Evolutionary conservation across 73 alveolate species (phyloP).

Genomic region (Paramecium primaurelia): DNA sequence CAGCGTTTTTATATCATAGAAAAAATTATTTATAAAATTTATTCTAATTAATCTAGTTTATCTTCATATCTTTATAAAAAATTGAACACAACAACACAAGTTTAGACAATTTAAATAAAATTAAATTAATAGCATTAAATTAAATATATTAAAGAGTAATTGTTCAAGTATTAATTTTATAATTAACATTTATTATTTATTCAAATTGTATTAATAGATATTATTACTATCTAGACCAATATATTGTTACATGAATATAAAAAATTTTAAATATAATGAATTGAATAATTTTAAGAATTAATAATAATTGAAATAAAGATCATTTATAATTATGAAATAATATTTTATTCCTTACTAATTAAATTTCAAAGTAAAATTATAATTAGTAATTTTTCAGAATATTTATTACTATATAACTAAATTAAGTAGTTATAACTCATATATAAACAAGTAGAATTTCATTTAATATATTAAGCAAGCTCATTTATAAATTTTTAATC

Average conservation of each 20-base stretch:
- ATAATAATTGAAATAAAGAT: background rate
- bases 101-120: background rate
- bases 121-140: background rate
- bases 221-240: too few relatives aligned
- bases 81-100: too few relatives aligned
- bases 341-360: background rate
- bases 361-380: background rate
- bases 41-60: background rate
- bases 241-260: too few relatives aligned
- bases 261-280: too few relatives aligned
- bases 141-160: too few relatives aligned
- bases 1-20: background rate
- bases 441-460: background rate
- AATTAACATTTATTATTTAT: too few relatives aligned
- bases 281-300: background rate
- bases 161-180: too few relatives aligned
- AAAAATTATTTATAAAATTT: background rate
- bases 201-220: too few relatives aligned
- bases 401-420: background rate
- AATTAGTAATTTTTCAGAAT: background rate
- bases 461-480: background rate
- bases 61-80: too few relatives aligned
- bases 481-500: background rate
- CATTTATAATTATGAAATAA: background rate
- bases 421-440: background rate